Percentiles rank a stretch among this genome's conserved stretches.
These are phyloP conservation scores for Mycena filopes DNA, from an alignment of 768 basidiomycete species.

Conservation along the genomic window DNA sequence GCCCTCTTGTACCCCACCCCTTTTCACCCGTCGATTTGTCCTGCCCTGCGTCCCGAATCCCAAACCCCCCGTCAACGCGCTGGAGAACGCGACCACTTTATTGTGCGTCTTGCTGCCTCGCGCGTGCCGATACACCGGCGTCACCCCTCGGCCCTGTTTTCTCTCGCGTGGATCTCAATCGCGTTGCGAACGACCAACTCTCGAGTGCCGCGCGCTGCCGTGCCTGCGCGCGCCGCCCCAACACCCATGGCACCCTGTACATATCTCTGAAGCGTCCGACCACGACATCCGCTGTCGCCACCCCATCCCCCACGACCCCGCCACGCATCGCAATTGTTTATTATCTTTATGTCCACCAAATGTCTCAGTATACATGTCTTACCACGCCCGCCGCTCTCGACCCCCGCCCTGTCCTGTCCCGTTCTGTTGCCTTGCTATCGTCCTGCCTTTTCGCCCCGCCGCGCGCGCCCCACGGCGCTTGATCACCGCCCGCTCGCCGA, in stretches of 20 bases:
- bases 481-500: constrained; percentile 53
- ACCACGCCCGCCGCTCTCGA: constrained; percentile 31
- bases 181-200: too few species aligned
- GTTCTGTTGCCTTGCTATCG: constrained; percentile 25
- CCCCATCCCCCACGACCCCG: constrained; percentile 29
- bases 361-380: constrained; percentile 39
- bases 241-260: constrained; percentile 11
- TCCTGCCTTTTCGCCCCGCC: constrained; percentile 32
- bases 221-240: background rate
- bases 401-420: too few species aligned
- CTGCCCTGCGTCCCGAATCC: constrained; percentile 56
- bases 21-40: constrained; percentile 53
- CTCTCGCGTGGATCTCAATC: constrained; percentile 32
- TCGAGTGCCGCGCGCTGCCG: too few species aligned
- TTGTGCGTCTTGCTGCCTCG: constrained; percentile 84
- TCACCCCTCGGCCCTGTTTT: constrained; percentile 47
- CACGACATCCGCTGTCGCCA: constrained; percentile 10
- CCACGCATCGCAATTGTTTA: constrained; percentile 55
- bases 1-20: constrained; percentile 66
- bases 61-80: constrained; percentile 63
- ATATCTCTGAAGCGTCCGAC: background rate
- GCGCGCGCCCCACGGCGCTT: constrained; percentile 46
- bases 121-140: constrained; percentile 81
- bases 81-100: constrained; percentile 85
- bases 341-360: constrained; percentile 56